phyloP scores from a whole-genome alignment of 257 asterid species.

The Rhazya stricta region DNA sequence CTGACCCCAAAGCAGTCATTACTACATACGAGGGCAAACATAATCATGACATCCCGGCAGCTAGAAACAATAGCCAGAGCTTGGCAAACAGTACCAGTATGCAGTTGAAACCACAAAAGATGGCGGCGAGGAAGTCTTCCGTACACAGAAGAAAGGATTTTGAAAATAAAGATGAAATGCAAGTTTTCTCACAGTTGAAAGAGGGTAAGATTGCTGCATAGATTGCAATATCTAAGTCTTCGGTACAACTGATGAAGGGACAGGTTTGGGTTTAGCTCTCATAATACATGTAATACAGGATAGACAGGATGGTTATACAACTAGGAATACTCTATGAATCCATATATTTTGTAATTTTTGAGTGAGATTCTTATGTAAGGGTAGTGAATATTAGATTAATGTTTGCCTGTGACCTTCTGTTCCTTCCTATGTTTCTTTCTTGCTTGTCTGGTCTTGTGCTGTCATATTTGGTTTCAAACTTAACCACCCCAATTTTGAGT shows the following conservation, averaged over 20 bases:
- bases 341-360: background rate
- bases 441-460: background rate
- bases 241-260: constrained; percentile 6
- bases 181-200: constrained; percentile 46
- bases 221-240: background rate
- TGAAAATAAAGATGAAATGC: constrained; percentile 31
- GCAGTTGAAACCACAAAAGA: constrained; percentile 34
- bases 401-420: background rate
- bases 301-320: constrained; percentile 1
- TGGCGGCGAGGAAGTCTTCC: constrained; percentile 26
- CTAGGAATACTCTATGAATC: background rate
- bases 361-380: background rate
- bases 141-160: constrained; percentile 33
- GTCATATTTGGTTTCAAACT: background rate
- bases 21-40: constrained; percentile 94
- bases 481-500: background rate
- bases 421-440: background rate
- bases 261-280: constrained; percentile 9
- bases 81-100: constrained; percentile 8
- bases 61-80: constrained; percentile 31
- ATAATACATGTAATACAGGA: background rate
- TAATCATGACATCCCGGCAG: constrained; percentile 64
- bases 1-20: constrained; percentile 74
- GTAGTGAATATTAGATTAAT: background rate
- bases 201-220: constrained; percentile 54